Evolutionary conservation across 2,329 filamentous ascomycete species (phyloP), one percentile per base, ranked within the genome.

Genomic region (Ophiocordyceps sinensis): DNA sequence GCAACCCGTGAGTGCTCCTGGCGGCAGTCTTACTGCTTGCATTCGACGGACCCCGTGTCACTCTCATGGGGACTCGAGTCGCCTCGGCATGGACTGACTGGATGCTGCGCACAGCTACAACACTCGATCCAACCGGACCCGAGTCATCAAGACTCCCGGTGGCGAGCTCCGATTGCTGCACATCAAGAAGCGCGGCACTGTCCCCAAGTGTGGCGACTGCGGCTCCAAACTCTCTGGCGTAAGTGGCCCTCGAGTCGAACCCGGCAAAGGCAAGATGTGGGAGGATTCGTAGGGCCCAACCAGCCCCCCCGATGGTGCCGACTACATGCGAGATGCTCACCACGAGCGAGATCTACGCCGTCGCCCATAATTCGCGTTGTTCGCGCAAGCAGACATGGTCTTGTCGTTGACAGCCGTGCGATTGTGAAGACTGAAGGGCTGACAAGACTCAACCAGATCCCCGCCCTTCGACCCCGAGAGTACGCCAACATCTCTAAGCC

Each of bases 121-220:
- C 82, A 96, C 89, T 67, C 75, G 75, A 66, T 94, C 85, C 68
- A 95, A 98, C 84, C 86, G 87, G 71, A 89, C 91, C 67, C 84
- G 91, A 65, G 77, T 93, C 62, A 68, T 94, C 70, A 91, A 91
- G 79, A 98, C 91, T 55, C 91, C 93, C 56, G 93, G 91, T 68
- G 91, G 91, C 67, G 79, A 89, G 67, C 81, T 94, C 62, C 82
- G 91, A 67, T 82, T 94, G 65, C 84, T 96, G 59, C 89, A 98
- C 82, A 88, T 95, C 77, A 96, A 96, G 85, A 98, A 98, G 86
- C 85, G 82, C 68, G 91, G 88, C 59, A 94, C 87, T 66, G 84
- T 88, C 52, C 91, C 91, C 65, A 98, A 98, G 79, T 98, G 91
- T 67, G 85, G 93, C 78, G 91, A 98, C 78, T 98, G 93, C 65